Evolutionary conservation across 495 filamentous ascomycete species (phyloP).

Genomic region (Penicillium malachiteum): DNA sequence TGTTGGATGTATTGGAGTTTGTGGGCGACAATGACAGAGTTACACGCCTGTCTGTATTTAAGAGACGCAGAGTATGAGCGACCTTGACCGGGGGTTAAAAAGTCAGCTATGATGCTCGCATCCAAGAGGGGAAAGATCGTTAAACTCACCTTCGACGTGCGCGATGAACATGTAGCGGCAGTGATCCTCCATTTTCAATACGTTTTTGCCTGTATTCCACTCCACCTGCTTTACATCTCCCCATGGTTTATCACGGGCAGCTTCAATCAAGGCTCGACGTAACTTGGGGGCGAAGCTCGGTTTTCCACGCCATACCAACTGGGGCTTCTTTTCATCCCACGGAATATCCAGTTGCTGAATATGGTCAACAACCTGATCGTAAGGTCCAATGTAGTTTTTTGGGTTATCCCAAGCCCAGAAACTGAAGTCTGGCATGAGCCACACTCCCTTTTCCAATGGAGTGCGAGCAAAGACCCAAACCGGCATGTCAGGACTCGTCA

Average conservation of each 20-base stretch:
- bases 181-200: constrained; percentile 52
- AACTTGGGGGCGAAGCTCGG: constrained; percentile 45
- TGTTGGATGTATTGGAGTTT: constrained; percentile 48
- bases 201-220: constrained; percentile 42
- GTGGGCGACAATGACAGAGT: constrained; percentile 55
- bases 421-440: constrained; percentile 78
- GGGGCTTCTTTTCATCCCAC: constrained; percentile 51
- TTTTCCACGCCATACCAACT: constrained; percentile 69
- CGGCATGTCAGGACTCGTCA: constrained; percentile 43
- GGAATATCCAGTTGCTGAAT: constrained; percentile 34
- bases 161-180: constrained; percentile 59
- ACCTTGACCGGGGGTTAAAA: constrained; percentile 21
- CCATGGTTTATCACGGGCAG: constrained; percentile 49
- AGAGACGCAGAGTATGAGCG: constrained; percentile 54
- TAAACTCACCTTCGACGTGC: constrained; percentile 54
- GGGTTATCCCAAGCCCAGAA: constrained; percentile 72
- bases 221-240: constrained; percentile 54
- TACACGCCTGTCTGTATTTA: constrained; percentile 61
- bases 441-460: constrained; percentile 44
- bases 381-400: constrained; percentile 57
- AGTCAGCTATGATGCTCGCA: neutral
- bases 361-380: constrained; percentile 55
- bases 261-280: constrained; percentile 49
- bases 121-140: neutral
- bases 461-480: constrained; percentile 54